A percentile compares a stretch with the other conserved stretches of the same genome.
phyloP scores from a whole-genome alignment of 202 grass and related monocot genomes.

The Carex arenaria region DNA sequence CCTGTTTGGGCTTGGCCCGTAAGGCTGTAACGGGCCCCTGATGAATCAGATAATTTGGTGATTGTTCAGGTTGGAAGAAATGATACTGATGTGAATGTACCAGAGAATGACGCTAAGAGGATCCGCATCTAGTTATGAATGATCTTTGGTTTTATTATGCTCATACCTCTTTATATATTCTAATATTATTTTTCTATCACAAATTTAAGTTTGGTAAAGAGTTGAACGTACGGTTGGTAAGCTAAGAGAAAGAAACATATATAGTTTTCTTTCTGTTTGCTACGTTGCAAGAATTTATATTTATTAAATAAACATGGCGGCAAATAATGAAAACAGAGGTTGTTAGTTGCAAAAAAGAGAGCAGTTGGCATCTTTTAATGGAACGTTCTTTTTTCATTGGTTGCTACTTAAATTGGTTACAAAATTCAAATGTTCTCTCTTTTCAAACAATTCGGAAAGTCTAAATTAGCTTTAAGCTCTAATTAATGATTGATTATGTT shows the following conservation, averaged over 20 bases:
- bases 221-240: no score
- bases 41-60: background rate
- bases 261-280: background rate
- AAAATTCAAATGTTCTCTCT: background rate
- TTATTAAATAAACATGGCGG: background rate
- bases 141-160: no score
- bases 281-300: background rate
- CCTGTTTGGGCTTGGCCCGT: slow-evolving; percentile 15
- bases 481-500: slow-evolving; percentile 11
- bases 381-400: background rate
- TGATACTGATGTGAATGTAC: slow-evolving; percentile 27
- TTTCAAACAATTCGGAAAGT: slow-evolving; percentile 13
- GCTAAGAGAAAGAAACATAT: no score
- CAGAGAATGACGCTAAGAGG: slow-evolving; percentile 40
- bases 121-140: slow-evolving; percentile 20
- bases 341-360: background rate
- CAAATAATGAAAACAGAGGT: background rate
- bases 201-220: no score
- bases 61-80: slow-evolving; percentile 23
- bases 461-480: slow-evolving; percentile 9
- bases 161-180: no score
- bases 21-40: background rate
- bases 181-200: no score
- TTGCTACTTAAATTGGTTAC: background rate
- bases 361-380: background rate